Evolutionary conservation across 176 grass and related monocot species (phyloP), one percentile per base, ranked within the genome.

Genomic region (Carex scoparia): DNA sequence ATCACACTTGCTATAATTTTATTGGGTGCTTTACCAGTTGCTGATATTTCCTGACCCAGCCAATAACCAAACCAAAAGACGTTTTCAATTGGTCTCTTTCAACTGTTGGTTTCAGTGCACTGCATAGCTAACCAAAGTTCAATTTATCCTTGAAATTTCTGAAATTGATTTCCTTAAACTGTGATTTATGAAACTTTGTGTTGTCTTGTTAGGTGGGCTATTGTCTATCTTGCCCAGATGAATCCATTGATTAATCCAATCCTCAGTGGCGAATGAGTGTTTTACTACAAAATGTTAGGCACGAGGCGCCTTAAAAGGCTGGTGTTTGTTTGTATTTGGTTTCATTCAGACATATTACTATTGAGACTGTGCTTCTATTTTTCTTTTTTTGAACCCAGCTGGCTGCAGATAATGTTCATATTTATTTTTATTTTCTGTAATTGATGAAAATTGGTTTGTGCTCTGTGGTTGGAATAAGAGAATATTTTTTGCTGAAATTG

Each of bases 161-260:
- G 53, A 73, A 70, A 55, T 49, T 69, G 56, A 13, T 68, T 79
- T 80, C 70, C 35, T 70, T 57, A 58, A 80, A 33, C 38, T 72
- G 31, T 61, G 32, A 60, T 68, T 80, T 28, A 72, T 51, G 1
- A 46, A 23, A 3, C 11, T 69, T 46, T 66, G 9, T 32, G 28
- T 31, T 53, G 35, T 79, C 51, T 90, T 30, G 54, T 51, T 65
- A 98, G 95, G 95, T 98, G 93, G 88, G 95, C 95, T 13, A 98
- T 98, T 31, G 95, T 98, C 13, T 98, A 98, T 82, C 93, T 98
- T 80, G 86, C 95, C 1, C 95, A 98, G 86, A 78, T 98, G 88
- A 98, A 98, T 69, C 95, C 95, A 72, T 81, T 98, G 86, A 95
- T 98, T 86, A 92, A 93, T 72, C 93, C 95, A n/a, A 93, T 98